phyloP scores from a whole-genome alignment of 805 yeast genomes.

The Starmerella davenportii region DNA sequence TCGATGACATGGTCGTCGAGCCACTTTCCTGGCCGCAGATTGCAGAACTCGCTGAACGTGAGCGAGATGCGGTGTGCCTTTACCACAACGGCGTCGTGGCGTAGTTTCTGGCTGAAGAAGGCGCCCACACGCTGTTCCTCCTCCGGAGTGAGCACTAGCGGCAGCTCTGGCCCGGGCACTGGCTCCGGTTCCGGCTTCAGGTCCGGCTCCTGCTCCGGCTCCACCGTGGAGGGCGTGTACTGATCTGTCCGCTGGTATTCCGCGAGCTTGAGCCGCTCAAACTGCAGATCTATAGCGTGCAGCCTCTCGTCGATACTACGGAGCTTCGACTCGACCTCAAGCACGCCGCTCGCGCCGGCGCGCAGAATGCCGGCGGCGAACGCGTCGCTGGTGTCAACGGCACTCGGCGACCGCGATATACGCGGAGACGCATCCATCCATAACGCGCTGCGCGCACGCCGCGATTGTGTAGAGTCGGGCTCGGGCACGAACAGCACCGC shows the following conservation, averaged over 20 bases:
- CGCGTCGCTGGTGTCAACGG: background rate
- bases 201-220: background rate
- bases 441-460: no score
- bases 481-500: background rate
- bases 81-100: slow-evolving; percentile 50
- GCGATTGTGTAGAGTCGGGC: no score
- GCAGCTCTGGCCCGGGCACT: background rate
- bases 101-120: slow-evolving; percentile 49
- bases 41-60: slow-evolving; percentile 47
- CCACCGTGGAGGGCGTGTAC: no score
- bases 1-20: slow-evolving; percentile 83
- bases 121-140: slow-evolving; percentile 27
- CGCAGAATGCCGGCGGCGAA: background rate
- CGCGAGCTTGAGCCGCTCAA: background rate
- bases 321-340: background rate
- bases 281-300: background rate
- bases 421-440: background rate
- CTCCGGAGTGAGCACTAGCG: background rate
- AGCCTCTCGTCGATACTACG: background rate
- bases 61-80: slow-evolving; percentile 63
- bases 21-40: slow-evolving; percentile 61
- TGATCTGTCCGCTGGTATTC: no score
- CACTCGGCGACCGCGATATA: background rate
- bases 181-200: background rate
- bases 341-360: background rate